phyloP scores from a whole-genome alignment of 331 rosid genomes.

The Cydonia oblonga region DNA sequence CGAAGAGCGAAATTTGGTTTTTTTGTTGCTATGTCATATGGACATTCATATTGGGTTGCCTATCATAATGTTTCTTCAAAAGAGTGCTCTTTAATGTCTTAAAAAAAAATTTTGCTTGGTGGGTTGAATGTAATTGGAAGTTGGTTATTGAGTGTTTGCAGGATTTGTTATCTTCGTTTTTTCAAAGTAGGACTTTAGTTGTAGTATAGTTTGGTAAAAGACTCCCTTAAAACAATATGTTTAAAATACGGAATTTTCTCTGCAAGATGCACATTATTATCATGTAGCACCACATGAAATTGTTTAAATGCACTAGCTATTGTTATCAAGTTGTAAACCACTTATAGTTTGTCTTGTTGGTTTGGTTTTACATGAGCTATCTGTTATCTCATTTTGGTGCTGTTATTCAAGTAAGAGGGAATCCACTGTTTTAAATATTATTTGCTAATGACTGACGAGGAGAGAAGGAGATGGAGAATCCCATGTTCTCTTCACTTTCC shows the following conservation, averaged over 20 bases:
- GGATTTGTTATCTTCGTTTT: neutral
- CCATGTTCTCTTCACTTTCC: neutral
- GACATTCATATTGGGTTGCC: neutral
- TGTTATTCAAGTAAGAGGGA: neutral
- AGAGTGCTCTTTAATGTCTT: neutral
- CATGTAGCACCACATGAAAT: no score
- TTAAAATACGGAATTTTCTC: neutral
- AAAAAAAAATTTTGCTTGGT: neutral
- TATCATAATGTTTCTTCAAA: neutral
- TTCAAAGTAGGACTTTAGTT: neutral
- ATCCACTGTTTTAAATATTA: neutral
- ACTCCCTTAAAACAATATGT: neutral
- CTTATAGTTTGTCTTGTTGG: neutral
- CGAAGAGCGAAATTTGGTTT: neutral
- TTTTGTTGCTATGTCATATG: neutral
- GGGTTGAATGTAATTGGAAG: neutral
- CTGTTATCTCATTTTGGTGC: neutral
- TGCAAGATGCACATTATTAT: no score
- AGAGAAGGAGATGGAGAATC: neutral
- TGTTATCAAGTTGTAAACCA: neutral
- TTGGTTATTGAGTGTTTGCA: neutral
- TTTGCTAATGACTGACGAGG: neutral
- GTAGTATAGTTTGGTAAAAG: neutral
- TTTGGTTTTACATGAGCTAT: neutral
- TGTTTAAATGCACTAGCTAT: no score